phyloP scores from a whole-genome alignment of 805 yeast species.

The Diddensiella caesifluorescens region DNA sequence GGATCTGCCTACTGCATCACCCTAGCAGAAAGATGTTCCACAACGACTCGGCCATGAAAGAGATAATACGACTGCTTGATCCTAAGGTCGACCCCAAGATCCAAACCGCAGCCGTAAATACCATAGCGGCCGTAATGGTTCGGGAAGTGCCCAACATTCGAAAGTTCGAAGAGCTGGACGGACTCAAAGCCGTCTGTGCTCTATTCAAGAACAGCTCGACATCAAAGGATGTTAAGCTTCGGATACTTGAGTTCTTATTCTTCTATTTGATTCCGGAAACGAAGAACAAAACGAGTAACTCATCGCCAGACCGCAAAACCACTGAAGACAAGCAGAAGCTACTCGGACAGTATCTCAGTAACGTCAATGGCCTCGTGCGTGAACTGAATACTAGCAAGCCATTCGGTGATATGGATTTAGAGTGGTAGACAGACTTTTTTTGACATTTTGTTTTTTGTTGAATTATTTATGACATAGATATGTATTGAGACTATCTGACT shows the following conservation, averaged over 20 bases:
- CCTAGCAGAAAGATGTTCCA: constrained; percentile 47
- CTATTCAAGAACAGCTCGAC: constrained; percentile 38
- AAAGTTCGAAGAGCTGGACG: constrained; percentile 51
- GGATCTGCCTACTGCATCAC: constrained; percentile 55
- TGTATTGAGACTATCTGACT: no score
- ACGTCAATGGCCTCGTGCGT: constrained; percentile 42
- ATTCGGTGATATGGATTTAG: constrained; percentile 44
- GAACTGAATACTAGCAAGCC: constrained; percentile 44
- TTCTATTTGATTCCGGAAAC: constrained; percentile 65
- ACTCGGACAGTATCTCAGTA: constrained; percentile 40
- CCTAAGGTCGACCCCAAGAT: constrained; percentile 21
- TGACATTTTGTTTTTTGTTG: neutral
- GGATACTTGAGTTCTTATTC: constrained; percentile 62
- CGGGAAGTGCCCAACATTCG: constrained; percentile 54
- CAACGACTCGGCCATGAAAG: constrained; percentile 37
- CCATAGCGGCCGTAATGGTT: constrained; percentile 54
- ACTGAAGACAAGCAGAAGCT: constrained; percentile 42
- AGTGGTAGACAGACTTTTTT: constrained; percentile 35
- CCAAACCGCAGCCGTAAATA: constrained; percentile 42
- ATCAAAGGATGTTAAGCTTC: constrained; percentile 52
- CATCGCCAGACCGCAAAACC: constrained; percentile 31
- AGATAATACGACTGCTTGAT: constrained; percentile 29
- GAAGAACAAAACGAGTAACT: constrained; percentile 14
- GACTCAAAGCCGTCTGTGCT: constrained; percentile 49
- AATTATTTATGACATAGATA: neutral